Evolutionary conservation across 139 green algal genomes (phyloP).

Genomic region (Asterochloris erici): DNA sequence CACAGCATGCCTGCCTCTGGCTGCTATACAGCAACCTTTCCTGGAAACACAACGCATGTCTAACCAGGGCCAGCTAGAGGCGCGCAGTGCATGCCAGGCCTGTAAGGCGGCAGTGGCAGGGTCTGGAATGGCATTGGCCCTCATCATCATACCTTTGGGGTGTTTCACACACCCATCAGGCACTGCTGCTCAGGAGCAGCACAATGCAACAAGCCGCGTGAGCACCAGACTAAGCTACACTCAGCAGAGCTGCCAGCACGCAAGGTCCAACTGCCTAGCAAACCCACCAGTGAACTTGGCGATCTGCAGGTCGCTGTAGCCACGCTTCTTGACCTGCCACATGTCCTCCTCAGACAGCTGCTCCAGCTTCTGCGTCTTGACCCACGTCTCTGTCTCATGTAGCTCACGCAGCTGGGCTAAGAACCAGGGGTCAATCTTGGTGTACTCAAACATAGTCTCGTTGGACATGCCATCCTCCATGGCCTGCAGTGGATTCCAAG

Average conservation of each 20-base stretch:
- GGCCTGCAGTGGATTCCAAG: conserved; percentile 19
- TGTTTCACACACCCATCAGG: too few relatives aligned
- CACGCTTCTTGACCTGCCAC: conserved; percentile 74
- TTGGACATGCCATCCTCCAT: conserved; percentile 79
- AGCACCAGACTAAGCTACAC: background rate
- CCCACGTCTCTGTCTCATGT: conserved; percentile 72
- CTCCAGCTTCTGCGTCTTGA: conserved; percentile 62
- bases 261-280: too few relatives aligned
- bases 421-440: conserved; percentile 98
- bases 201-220: background rate
- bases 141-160: too few relatives aligned
- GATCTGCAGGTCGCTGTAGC: conserved; percentile 94
- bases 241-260: background rate
- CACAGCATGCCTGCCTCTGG: too few relatives aligned
- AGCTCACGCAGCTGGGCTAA: conserved; percentile 70
- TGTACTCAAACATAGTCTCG: conserved; percentile 83
- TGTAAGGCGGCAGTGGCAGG: too few relatives aligned
- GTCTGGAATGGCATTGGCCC: too few relatives aligned
- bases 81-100: too few relatives aligned
- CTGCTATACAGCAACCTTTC: too few relatives aligned
- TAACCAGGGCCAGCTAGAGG: too few relatives aligned
- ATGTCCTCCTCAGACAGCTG: conserved; percentile 77
- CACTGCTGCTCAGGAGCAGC: too few relatives aligned
- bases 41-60: too few relatives aligned
- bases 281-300: conserved; percentile 34